Base-by-base conservation (phyloP, 2,329 filamentous ascomycete genomes). In the Alternaria ventricosa region DNA sequence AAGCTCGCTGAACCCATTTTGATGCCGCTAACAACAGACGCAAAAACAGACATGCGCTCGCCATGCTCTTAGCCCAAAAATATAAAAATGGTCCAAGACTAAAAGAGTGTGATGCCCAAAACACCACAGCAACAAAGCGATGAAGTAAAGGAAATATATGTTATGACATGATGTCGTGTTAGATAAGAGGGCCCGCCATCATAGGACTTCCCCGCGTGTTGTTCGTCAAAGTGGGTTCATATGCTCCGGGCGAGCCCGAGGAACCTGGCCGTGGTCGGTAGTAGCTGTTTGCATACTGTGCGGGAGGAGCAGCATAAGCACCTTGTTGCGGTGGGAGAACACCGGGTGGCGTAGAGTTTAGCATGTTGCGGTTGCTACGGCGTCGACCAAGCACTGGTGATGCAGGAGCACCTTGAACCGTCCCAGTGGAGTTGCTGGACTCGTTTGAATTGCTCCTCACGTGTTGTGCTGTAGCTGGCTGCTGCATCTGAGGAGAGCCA, bases 341-440 rank as follows among this genome's bases (percentile, higher is more conserved):
- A 1, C 74, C 69, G 1, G 75, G 65, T 25, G 73, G 68, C 30
- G 72, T 65, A 11, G 67, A 68, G 22, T 66, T 71, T 12, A 71
- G 70, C 46, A 78, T 76, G 55, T 74, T 78, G 44, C 78, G 78
- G 54, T 71, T 79, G 69, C 78, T 80, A 57, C 76, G 74, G 46
- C 78, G 71, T 20, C 78, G 72, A 30, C 66, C 66, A 11, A 80
- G 71, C 18, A 65, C 70, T 36, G 78, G 75, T 13, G 76, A 76
- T 23, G 75, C 57, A 15, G 74, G 68, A 30, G 64, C 66, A 45
- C 63, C 67, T 45, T 72, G 71, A n/a, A 71, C 64, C 6, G 74
- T 76, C 13, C 72, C 68, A 4, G 76, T 69, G n/a, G 77, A 79
- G 30, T 65, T 71, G 15, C 67, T 70, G 2, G 77, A 78, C 53